phyloP scores from a whole-genome alignment of 768 basidiomycete species.

The Rossbeevera mucosa region DNA sequence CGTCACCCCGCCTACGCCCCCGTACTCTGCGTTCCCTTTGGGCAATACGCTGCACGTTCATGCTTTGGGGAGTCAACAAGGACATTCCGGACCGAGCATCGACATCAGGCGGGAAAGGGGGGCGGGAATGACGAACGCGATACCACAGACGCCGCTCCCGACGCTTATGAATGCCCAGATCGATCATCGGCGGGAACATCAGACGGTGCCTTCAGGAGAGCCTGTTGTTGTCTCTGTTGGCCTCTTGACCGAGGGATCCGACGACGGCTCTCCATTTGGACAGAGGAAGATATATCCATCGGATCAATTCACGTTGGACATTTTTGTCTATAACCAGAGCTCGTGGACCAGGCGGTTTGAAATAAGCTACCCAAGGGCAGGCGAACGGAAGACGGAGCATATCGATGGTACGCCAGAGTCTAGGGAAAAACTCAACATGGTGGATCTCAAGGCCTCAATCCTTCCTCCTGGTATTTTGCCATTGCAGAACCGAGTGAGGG shows the following conservation, averaged over 20 bases:
- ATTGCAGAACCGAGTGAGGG: slow-evolving; percentile 70
- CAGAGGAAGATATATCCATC: slow-evolving; percentile 61
- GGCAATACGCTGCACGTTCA: slow-evolving; percentile 51
- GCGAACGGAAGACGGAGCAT: slow-evolving; percentile 39
- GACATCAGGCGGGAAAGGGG: slow-evolving; percentile 65
- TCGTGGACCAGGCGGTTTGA: slow-evolving; percentile 74
- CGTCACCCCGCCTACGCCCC: slow-evolving; percentile 54
- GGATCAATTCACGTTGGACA: slow-evolving; percentile 74
- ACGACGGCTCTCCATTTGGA: slow-evolving; percentile 8
- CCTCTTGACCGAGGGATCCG: slow-evolving; percentile 30
- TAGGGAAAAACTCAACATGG: slow-evolving; percentile 16
- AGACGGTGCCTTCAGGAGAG: slow-evolving; percentile 36
- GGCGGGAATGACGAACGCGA: slow-evolving; percentile 24
- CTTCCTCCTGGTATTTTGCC: slow-evolving; percentile 61
- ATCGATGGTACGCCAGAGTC: slow-evolving; percentile 16
- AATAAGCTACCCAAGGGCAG: slow-evolving; percentile 59
- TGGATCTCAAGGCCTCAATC: slow-evolving; percentile 29
- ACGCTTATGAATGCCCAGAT: slow-evolving; percentile 40
- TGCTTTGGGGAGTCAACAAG: slow-evolving; percentile 45
- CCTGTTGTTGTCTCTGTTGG: slow-evolving; percentile 71
- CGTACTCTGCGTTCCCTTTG: slow-evolving; percentile 65
- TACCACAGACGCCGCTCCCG: slow-evolving; percentile 56
- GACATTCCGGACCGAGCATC: slow-evolving; percentile 52
- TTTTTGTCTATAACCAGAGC: slow-evolving; percentile 84
- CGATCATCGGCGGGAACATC: slow-evolving; percentile 25